These are phyloP conservation scores for Suillus lakei DNA, from an alignment of 768 basidiomycete species.

Conservation along the genomic window DNA sequence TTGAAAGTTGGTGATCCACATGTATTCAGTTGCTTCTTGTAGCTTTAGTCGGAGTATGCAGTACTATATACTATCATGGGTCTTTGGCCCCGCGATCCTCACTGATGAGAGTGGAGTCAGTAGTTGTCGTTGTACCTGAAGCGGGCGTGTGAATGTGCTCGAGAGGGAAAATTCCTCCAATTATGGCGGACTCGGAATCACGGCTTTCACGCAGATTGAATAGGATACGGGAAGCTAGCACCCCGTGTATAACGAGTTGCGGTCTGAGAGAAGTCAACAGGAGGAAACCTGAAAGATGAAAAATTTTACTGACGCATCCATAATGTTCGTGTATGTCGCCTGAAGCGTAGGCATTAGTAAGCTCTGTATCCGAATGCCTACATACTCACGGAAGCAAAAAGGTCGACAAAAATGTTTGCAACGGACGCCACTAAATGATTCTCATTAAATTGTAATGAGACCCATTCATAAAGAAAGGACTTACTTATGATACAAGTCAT, in stretches of 20 bases:
- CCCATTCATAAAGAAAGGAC: not conserved
- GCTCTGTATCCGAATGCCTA: not conserved
- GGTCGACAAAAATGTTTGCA: slow-evolving; percentile 1
- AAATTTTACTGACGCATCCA: not conserved
- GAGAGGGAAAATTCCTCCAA: not conserved
- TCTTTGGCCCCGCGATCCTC: not conserved
- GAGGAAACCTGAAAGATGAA: not conserved
- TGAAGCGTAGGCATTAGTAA: not conserved
- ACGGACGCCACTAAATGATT: not conserved
- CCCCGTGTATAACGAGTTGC: slow-evolving; percentile 2
- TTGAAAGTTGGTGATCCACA: slow-evolving; percentile 40
- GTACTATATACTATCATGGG: not conserved
- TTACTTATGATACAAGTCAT: slow-evolving; percentile 1
- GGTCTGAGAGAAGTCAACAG: not conserved
- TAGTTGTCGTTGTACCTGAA: not conserved
- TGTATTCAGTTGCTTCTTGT: slow-evolving; percentile 1
- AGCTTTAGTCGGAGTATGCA: slow-evolving; percentile 1
- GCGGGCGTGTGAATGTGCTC: not conserved
- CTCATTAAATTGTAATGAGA: too few species aligned
- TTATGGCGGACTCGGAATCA: not conserved
- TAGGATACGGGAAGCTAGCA: slow-evolving; percentile 7
- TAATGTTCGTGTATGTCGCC: not conserved
- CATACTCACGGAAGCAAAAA: not conserved
- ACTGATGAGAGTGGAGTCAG: too few species aligned
- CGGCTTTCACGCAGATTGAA: slow-evolving; percentile 1